Base-by-base conservation (phyloP, 371 early-diverging fungal genomes). In the Mortierella sp. region DNA sequence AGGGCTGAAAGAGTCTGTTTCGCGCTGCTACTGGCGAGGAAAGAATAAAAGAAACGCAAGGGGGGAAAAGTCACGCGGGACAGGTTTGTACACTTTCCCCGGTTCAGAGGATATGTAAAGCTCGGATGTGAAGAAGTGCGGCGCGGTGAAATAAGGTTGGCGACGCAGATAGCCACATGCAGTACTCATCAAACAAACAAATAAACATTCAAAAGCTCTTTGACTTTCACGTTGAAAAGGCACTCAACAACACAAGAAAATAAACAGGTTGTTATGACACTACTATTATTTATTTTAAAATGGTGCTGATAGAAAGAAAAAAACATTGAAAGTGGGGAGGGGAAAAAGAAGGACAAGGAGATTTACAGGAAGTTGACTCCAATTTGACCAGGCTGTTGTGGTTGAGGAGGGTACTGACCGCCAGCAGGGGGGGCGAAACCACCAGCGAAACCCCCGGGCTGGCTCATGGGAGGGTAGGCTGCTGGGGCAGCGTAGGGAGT, bases 321-420 rank as follows among this genome's bases (percentile, higher is more conserved):
- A 46, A 54, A 54, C 2, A 0, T 54, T 16, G 54, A 54, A 54
- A 54, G 24, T 7, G 6, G 21, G 54, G 41, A 16, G 32, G 32
- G 4, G 1, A 11, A 58, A 58, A 58, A 14, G 32, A 18, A 18
- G 14, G n/a, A 32, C 2, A 35, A 38, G 3, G 41, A 21, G 21
- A 38, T 8, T 41, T 68, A 68, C 21, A 68, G 10, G 38, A 21
- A 68, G 68, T 21, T 68, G 11, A 35, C 18, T 68, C 68, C 68
- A 18, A 38, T 21, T 24, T 68, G 68, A 10, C 68, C 68, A 24
- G 68, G 68, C 41, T 68, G 68, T n/a, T 68, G 68, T 68, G 68
- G 68, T 21, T 68, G 68, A 68, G 68, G 68, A 68, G 68, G 41
- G 10, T 68, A 68, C 38, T 63, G 63, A 56, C n/a, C 11, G 1